Base-by-base conservation (phyloP, 768 basidiomycete species). In the Agrocybe praecox region DNA sequence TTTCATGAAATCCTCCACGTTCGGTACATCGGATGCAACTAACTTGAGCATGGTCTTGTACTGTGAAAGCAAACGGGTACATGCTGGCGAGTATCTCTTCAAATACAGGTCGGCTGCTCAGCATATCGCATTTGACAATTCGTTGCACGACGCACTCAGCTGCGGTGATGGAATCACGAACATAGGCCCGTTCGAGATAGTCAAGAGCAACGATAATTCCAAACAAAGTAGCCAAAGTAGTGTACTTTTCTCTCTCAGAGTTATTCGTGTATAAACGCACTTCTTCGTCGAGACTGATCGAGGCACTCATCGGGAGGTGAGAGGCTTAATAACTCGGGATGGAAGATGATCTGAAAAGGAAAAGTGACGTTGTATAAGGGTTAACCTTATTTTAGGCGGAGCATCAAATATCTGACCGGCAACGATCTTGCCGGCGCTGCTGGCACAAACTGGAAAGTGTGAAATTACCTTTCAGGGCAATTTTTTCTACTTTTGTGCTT, bases 1-100 rank as follows among this genome's bases (percentile, higher is more conserved):
- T 50, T 79, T 78, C 94, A 97, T 96, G 74, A 98, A 99, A 18
- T 87, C 82, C 62, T 98, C 96, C 40, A 98, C 82, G 24, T 84
- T 88, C 0, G 85, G 85, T 9, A 96, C 92, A 19, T 90, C 89
- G 52, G 93, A 86, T n/a, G 87, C 88, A 11, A 98, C 89, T n/a
- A 98, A 82, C 74, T 94, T 97, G 58, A 95, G 76, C 87, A 97
- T 93, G 0, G 94, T 96, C 83, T 97, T 97, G 79, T 97, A 98
- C 73, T 97, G 95, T 7, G 94, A 92, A 14, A 98, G 74, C n/a
- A 99, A 76, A 40, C 91, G 84, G 14, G 93, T 95, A 70, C 96
- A 99, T 58, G 94, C 95, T 54, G 94, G 96, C 60, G 94, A 94
- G 71, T 98, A 99, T 80, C 95, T 97, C 83, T 82, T 78, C 60